Percentiles rank a stretch among this genome's conserved stretches.
Evolutionary conservation across 1,284 basidiomycete genomes (phyloP).

Genomic region (Ganoderma leucocontextum): DNA sequence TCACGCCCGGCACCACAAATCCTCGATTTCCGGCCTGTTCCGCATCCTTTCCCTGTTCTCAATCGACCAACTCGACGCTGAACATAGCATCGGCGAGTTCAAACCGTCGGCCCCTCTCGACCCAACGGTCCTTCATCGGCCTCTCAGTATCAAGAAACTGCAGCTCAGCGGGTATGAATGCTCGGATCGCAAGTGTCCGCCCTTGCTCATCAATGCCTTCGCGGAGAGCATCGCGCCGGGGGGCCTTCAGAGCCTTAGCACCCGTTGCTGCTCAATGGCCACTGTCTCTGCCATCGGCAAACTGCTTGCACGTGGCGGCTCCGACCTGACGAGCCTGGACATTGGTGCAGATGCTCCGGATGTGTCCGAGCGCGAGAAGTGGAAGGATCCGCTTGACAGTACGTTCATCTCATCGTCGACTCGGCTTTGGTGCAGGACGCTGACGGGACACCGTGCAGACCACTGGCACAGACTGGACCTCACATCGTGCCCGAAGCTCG

Average conservation of each 20-base stretch:
- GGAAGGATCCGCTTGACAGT: not conserved
- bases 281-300: not conserved
- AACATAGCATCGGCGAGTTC: not conserved
- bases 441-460: not conserved
- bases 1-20: not conserved
- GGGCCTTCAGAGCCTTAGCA: not conserved
- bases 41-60: conserved; percentile 2
- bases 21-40: not conserved
- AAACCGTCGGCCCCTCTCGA: not conserved
- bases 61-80: not conserved
- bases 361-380: not conserved
- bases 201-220: not conserved
- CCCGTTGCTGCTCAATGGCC: not conserved
- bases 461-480: not conserved
- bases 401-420: not conserved
- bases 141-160: not conserved
- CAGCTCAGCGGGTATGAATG: not conserved
- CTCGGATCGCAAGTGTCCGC: not conserved
- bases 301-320: not conserved
- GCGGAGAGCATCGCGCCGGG: not conserved
- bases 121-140: not conserved
- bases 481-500: not conserved
- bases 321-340: not conserved
- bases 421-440: not conserved
- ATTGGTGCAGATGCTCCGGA: not conserved